Percentiles rank a stretch among this genome's conserved stretches.
phyloP scores from a whole-genome alignment of 2,329 filamentous ascomycete genomes.

The Arthrinium phaeospermum region DNA sequence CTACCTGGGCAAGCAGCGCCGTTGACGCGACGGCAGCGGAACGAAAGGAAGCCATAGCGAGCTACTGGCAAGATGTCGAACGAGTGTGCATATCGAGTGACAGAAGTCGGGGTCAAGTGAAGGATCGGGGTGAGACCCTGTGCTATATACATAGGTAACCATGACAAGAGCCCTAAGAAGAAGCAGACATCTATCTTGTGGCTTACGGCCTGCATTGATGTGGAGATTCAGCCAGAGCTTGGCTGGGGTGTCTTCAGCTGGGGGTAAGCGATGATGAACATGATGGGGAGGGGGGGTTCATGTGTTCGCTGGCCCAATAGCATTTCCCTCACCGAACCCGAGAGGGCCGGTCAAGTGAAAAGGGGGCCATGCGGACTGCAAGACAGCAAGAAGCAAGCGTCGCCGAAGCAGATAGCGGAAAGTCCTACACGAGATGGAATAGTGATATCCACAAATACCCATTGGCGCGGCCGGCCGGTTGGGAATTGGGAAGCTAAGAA shows the following conservation, averaged over 20 bases:
- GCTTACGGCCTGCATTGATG: not conserved
- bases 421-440: not conserved
- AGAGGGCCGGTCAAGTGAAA: not conserved
- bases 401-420: not conserved
- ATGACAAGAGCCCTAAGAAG: not conserved
- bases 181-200: not conserved
- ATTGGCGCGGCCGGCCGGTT: slow-evolving; percentile 4
- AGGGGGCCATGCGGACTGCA: not conserved
- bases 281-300: not conserved
- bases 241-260: not conserved
- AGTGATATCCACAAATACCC: not conserved
- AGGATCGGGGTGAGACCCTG: not conserved
- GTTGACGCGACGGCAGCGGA: not conserved
- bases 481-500: not conserved
- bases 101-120: not conserved
- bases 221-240: not conserved
- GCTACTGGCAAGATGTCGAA: not conserved
- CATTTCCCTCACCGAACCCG: not conserved
- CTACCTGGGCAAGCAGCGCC: slow-evolving; percentile 10
- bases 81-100: slow-evolving; percentile 6
- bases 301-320: not conserved
- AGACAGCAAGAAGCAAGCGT: not conserved
- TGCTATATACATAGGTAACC: not conserved
- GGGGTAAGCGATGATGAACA: not conserved
- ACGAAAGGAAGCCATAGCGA: slow-evolving; percentile 19